A percentile compares a stretch with the other conserved stretches of the same genome.
phyloP scores from a whole-genome alignment of 1,284 basidiomycete species.

The Xerocomus minutiporus region DNA sequence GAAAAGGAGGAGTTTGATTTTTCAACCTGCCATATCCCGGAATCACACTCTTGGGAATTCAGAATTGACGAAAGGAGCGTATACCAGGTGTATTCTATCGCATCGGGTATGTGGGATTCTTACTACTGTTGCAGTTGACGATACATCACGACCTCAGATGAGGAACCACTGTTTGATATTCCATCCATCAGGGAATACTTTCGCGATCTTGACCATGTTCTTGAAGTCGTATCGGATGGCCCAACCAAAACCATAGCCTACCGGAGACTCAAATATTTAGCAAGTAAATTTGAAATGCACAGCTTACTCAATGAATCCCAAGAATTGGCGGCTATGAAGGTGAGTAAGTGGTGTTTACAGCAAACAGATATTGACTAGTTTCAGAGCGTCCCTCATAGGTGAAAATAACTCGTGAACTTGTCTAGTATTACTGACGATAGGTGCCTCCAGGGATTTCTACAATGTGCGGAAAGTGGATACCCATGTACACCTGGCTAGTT shows the following conservation, averaged over 20 bases:
- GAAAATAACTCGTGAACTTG: slow-evolving; percentile 5
- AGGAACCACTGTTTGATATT: slow-evolving; percentile 69
- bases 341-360: slow-evolving; percentile 26
- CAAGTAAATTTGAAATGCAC: slow-evolving; percentile 97
- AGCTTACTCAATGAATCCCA: slow-evolving; percentile 90
- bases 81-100: slow-evolving; percentile 69
- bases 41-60: slow-evolving; percentile 56
- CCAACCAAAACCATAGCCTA: slow-evolving; percentile 97
- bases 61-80: slow-evolving; percentile 82
- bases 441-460: slow-evolving; percentile 82
- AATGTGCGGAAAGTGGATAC: slow-evolving; percentile 98
- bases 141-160: slow-evolving; percentile 17
- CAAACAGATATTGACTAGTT: slow-evolving; percentile 14
- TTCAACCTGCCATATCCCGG: slow-evolving; percentile 69
- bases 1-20: slow-evolving; percentile 62
- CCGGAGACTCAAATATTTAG: slow-evolving; percentile 86
- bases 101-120: slow-evolving; percentile 33
- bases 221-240: slow-evolving; percentile 85
- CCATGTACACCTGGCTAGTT: slow-evolving; percentile 96
- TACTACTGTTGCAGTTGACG: not conserved
- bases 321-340: slow-evolving; percentile 96
- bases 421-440: slow-evolving; percentile 10
- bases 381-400: slow-evolving; percentile 52
- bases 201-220: slow-evolving; percentile 88
- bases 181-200: slow-evolving; percentile 94